These are phyloP conservation scores for Lyophyllum semitale DNA, from an alignment of 768 basidiomycete species.

Conservation along the genomic window DNA sequence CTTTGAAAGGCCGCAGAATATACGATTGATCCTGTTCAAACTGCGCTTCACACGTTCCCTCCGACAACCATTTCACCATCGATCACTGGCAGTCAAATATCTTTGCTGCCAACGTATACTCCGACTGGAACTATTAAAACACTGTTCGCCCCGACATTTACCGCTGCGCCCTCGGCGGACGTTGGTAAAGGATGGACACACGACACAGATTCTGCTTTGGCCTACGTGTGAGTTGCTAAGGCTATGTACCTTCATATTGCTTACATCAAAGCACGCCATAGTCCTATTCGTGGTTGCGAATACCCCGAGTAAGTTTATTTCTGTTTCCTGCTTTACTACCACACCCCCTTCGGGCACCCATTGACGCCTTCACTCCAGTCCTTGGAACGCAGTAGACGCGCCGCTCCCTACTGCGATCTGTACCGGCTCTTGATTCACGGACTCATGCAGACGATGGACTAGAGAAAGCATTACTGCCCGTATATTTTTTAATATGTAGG, in stretches of 20 bases:
- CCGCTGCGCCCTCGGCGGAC: slow-evolving; percentile 48
- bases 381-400: slow-evolving; percentile 60
- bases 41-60: slow-evolving; percentile 59
- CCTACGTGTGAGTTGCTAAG: slow-evolving; percentile 46
- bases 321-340: slow-evolving; percentile 2
- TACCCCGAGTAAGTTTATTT: slow-evolving; percentile 52
- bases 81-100: slow-evolving; percentile 52
- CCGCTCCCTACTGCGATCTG: slow-evolving; percentile 50
- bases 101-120: slow-evolving; percentile 69
- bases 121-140: slow-evolving; percentile 66
- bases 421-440: slow-evolving; percentile 20
- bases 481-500: not conserved
- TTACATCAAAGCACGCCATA: slow-evolving; percentile 16
- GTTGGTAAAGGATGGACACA: slow-evolving; percentile 82
- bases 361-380: slow-evolving; percentile 28
- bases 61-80: slow-evolving; percentile 58
- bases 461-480: not conserved
- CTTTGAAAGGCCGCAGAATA: slow-evolving; percentile 51
- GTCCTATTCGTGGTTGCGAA: slow-evolving; percentile 59
- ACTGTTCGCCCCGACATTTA: slow-evolving; percentile 64
- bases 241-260: slow-evolving; percentile 1
- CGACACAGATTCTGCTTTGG: slow-evolving; percentile 57
- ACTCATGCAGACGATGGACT: not conserved
- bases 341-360: not conserved
- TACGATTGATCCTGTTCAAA: slow-evolving; percentile 54